These are phyloP conservation scores for Oryza meridionalis DNA, from an alignment of 176 grass and related monocot species.

Conservation along the genomic window DNA sequence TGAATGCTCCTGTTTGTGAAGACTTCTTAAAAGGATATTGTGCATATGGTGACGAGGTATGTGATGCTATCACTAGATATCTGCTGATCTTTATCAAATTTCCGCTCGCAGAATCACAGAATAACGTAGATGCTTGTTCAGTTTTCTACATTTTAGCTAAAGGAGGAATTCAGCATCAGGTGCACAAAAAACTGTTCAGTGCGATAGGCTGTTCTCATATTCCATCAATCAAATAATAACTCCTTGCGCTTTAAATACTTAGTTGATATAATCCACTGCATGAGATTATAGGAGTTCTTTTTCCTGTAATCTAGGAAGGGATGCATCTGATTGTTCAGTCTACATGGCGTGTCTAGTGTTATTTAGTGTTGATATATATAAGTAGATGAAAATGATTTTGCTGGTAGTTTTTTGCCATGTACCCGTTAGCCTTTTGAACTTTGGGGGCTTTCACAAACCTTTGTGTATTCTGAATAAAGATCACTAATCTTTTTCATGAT, in stretches of 20 bases:
- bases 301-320: neutral
- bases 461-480: conserved; percentile 35
- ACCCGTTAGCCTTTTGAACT: conserved; percentile 27
- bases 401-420: neutral
- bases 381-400: neutral
- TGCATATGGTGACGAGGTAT: conserved; percentile 94
- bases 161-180: neutral
- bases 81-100: conserved; percentile 7
- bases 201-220: neutral
- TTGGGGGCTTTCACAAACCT: conserved; percentile 18
- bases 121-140: conserved; percentile 15
- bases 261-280: conserved; percentile 7
- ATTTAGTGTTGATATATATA: conserved; percentile 13
- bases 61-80: conserved; percentile 34
- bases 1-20: conserved; percentile 80
- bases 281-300: neutral
- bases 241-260: neutral
- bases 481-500: conserved; percentile 50
- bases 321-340: neutral
- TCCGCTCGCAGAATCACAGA: neutral
- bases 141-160: conserved; percentile 9
- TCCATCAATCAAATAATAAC: conserved; percentile 8
- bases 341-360: neutral
- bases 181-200: neutral
- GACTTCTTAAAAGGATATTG: conserved; percentile 91